phyloP scores from a whole-genome alignment of 768 basidiomycete genomes.

The Suillus sp. region DNA sequence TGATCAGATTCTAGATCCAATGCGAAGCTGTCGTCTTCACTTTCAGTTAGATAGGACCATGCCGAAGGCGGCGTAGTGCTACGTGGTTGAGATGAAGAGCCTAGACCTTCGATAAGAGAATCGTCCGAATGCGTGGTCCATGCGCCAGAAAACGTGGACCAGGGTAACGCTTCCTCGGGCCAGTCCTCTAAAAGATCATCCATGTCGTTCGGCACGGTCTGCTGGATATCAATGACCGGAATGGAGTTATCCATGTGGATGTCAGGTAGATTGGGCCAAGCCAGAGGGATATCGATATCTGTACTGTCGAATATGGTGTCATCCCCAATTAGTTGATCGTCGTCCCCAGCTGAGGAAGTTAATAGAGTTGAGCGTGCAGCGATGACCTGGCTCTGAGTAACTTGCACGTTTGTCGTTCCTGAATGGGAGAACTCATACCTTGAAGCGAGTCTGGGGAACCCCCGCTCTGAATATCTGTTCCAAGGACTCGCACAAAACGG shows the following conservation, averaged over 20 bases:
- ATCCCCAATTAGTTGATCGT: slow-evolving; percentile 25
- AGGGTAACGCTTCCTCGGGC: slow-evolving; percentile 13
- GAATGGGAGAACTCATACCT: slow-evolving; percentile 38
- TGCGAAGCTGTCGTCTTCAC: slow-evolving; percentile 17
- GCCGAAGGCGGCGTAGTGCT: slow-evolving; percentile 21
- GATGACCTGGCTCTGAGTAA: slow-evolving; percentile 21
- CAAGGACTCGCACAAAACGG: slow-evolving; percentile 43
- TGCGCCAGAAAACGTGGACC: slow-evolving; percentile 5
- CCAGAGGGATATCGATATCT: slow-evolving; percentile 1
- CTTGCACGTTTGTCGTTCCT: neutral
- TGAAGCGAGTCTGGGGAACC: slow-evolving; percentile 46
- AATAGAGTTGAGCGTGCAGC: slow-evolving; percentile 13
- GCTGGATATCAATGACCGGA: slow-evolving; percentile 11
- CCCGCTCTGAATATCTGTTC: slow-evolving; percentile 46
- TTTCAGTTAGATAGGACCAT: slow-evolving; percentile 16
- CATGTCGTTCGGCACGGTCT: slow-evolving; percentile 17
- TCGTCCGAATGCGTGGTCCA: slow-evolving; percentile 20
- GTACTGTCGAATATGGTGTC: slow-evolving; percentile 10
- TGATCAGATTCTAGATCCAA: slow-evolving; percentile 17
- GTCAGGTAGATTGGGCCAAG: slow-evolving; percentile 23
- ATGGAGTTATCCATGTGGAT: slow-evolving; percentile 10
- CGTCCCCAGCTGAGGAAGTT: slow-evolving; percentile 22
- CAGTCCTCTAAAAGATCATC: slow-evolving; percentile 22
- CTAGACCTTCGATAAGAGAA: slow-evolving; percentile 28
- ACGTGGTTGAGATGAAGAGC: slow-evolving; percentile 18